phyloP scores from a whole-genome alignment of 805 yeast genomes.

The Ogataea trehaloabstinens region DNA sequence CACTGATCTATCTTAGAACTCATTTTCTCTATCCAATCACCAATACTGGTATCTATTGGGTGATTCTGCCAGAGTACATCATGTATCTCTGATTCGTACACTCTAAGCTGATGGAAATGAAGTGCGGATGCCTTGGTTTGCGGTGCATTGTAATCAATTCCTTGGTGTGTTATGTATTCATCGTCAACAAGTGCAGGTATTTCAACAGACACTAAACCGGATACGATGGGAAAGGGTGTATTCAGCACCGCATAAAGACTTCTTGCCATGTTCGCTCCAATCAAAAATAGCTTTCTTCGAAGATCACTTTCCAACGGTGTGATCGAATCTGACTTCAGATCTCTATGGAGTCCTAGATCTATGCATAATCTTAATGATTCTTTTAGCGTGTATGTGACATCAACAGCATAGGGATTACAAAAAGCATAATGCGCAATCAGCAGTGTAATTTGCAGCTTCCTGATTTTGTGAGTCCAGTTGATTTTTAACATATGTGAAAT shows the following conservation, averaged over 20 bases:
- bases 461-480: slow-evolving; percentile 7
- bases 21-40: slow-evolving; percentile 12
- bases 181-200: slow-evolving; percentile 15
- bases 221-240: slow-evolving; percentile 11
- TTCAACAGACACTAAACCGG: slow-evolving; percentile 7
- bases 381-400: slow-evolving; percentile 12
- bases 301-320: slow-evolving; percentile 10
- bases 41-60: slow-evolving; percentile 6
- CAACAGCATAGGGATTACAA: slow-evolving; percentile 18
- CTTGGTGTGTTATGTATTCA: slow-evolving; percentile 10
- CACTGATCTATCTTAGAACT: slow-evolving; percentile 12
- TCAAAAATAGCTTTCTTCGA: slow-evolving; percentile 11
- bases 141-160: slow-evolving; percentile 13
- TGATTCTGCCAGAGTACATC: slow-evolving; percentile 15
- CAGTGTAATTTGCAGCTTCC: slow-evolving; percentile 11
- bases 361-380: slow-evolving; percentile 13
- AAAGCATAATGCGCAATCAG: slow-evolving; percentile 17
- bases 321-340: slow-evolving; percentile 2
- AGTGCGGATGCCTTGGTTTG: slow-evolving; percentile 17
- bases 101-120: slow-evolving; percentile 14
- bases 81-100: slow-evolving; percentile 14
- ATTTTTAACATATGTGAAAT: slow-evolving; percentile 5
- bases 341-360: slow-evolving; percentile 15
- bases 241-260: slow-evolving; percentile 11
- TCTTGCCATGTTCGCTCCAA: slow-evolving; percentile 12